These are phyloP conservation scores for Fusarium mexicanum DNA, from an alignment of 2,329 filamentous ascomycete genomes.

Conservation along the genomic window DNA sequence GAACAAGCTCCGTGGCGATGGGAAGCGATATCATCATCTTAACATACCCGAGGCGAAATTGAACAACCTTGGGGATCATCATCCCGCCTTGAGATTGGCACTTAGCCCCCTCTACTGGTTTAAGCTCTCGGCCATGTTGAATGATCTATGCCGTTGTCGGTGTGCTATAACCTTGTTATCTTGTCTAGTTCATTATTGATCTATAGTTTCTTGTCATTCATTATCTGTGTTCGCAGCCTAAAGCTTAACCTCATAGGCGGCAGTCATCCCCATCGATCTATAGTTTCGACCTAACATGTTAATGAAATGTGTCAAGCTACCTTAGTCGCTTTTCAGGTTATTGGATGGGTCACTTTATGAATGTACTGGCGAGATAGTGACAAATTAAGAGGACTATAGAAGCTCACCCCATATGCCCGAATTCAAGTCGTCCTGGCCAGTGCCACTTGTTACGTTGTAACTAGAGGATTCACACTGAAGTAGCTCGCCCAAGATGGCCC, in stretches of 20 bases:
- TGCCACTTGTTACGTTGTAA: too few species aligned
- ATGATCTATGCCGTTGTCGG: neutral
- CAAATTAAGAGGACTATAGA: neutral
- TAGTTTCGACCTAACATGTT: neutral
- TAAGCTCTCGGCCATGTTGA: neutral
- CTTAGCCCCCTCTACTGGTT: too few species aligned
- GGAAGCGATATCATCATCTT: neutral
- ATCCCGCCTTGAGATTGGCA: neutral
- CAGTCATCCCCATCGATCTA: too few species aligned
- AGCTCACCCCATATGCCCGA: neutral
- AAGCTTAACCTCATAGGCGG: too few species aligned
- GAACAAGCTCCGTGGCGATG: neutral
- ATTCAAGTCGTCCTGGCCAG: too few species aligned
- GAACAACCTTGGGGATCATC: neutral
- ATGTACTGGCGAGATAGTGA: neutral
- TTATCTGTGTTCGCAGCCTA: too few species aligned
- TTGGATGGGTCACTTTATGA: accelerated
- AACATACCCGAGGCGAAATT: neutral
- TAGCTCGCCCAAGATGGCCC: neutral
- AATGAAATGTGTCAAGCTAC: neutral
- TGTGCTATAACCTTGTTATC: neutral
- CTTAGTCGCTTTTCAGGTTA: neutral
- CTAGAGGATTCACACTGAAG: neutral
- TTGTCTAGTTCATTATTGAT: neutral
- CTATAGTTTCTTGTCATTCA: neutral